These are phyloP conservation scores for Heterobasidion occidentale DNA, from an alignment of 1,284 basidiomycete genomes.

Conservation along the genomic window DNA sequence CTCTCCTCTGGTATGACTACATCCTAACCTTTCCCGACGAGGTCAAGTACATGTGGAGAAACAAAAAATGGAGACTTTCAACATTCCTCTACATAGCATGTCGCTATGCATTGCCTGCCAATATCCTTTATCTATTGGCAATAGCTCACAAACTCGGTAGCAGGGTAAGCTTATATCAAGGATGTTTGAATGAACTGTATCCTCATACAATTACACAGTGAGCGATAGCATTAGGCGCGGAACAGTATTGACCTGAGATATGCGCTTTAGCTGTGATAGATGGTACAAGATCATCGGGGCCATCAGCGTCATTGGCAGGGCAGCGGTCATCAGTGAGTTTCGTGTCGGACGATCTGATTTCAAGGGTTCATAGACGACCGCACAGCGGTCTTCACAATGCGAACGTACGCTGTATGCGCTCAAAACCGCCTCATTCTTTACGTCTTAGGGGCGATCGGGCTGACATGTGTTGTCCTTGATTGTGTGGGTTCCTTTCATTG, in stretches of 20 bases:
- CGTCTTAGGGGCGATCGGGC: conserved; percentile 18
- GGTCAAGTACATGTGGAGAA: conserved; percentile 3
- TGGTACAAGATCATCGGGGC: conserved; percentile 23
- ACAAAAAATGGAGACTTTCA: background rate
- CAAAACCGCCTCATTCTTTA: conserved; percentile 17
- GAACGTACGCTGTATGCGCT: conserved; percentile 25
- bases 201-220: no score
- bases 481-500: conserved; percentile 14
- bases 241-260: background rate
- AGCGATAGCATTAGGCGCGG: no score
- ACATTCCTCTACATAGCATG: conserved; percentile 2
- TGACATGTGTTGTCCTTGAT: conserved; percentile 20
- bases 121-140: conserved; percentile 3
- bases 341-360: background rate
- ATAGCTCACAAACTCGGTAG: background rate
- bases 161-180: background rate
- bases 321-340: background rate
- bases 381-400: conserved; percentile 21
- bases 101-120: conserved; percentile 3
- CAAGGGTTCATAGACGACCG: no score
- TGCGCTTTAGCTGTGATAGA: conserved; percentile 20
- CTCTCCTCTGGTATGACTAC: conserved; percentile 5
- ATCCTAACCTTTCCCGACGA: conserved; percentile 1
- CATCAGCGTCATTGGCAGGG: conserved; percentile 22
- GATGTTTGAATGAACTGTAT: no score